A percentile compares a stretch with the other conserved stretches of the same genome.
Conservation (phyloP, 805 yeast species). For the Wickerhamomyces canadensis region DNA sequence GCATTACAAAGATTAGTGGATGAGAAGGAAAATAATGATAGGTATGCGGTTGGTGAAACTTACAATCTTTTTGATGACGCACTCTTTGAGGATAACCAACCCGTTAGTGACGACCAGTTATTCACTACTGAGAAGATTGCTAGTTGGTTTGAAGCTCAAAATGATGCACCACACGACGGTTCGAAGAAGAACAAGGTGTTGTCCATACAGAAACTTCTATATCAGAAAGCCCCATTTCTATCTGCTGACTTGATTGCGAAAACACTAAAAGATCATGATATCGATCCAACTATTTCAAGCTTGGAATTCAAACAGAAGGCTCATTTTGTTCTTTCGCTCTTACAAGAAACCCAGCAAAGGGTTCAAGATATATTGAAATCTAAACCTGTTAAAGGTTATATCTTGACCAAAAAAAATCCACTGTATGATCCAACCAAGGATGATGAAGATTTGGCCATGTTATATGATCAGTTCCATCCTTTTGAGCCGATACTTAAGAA, state of each 20-base stretch:
- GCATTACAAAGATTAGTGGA: slow-evolving; percentile 74
- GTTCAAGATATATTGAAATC: slow-evolving; percentile 33
- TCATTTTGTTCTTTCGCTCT: slow-evolving; percentile 31
- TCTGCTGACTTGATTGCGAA: slow-evolving; percentile 76
- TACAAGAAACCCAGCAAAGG: slow-evolving; percentile 42
- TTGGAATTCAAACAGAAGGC: slow-evolving; percentile 24
- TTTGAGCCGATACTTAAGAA: slow-evolving; percentile 45
- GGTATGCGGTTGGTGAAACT: slow-evolving; percentile 68
- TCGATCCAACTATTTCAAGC: slow-evolving; percentile 41
- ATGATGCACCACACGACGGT: slow-evolving; percentile 4
- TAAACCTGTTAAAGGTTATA: slow-evolving; percentile 48
- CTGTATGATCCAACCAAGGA: slow-evolving; percentile 37
- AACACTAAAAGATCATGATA: slow-evolving; percentile 37
- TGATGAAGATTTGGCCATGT: slow-evolving; percentile 37
- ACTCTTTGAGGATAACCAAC: slow-evolving; percentile 31
- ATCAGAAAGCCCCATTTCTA: slow-evolving; percentile 63
- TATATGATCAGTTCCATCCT: slow-evolving; percentile 68
- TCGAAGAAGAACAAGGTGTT: slow-evolving; percentile 39
- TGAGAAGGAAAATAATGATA: slow-evolving; percentile 58
- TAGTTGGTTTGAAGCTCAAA: slow-evolving; percentile 22
- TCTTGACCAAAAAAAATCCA: slow-evolving; percentile 57
- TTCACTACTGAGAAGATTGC: slow-evolving; percentile 15
- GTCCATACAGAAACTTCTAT: slow-evolving; percentile 65
- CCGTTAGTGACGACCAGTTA: slow-evolving; percentile 3
- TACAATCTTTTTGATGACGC: slow-evolving; percentile 57